Conservation (phyloP, 108 stramenopile species). For the Chaetoceros muelleri region DNA sequence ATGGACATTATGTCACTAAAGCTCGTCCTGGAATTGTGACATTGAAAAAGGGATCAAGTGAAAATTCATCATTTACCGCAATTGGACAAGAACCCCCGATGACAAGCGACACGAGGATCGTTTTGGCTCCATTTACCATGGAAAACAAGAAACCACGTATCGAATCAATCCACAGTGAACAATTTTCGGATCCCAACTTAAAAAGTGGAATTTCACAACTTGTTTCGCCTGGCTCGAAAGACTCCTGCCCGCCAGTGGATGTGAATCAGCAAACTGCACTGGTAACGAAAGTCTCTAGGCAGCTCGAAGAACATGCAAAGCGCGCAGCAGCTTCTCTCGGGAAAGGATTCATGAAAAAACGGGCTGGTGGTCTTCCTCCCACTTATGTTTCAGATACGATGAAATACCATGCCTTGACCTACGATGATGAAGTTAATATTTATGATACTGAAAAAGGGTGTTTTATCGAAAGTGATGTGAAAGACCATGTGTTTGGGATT, state of each 20-base stretch:
- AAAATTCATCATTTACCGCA: no score
- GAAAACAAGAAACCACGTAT: neutral
- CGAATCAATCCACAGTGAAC: neutral
- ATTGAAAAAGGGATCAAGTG: neutral
- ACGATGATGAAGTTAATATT: slow-evolving; percentile 9
- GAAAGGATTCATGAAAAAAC: neutral
- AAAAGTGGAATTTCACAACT: neutral
- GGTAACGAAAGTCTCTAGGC: neutral
- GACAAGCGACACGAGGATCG: neutral
- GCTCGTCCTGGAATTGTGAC: no score
- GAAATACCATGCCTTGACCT: slow-evolving; percentile 4
- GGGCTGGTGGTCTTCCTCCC: neutral
- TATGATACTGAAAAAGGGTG: neutral
- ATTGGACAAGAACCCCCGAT: no score
- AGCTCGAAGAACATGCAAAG: slow-evolving; percentile 1
- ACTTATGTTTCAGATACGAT: neutral
- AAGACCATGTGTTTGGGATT: neutral
- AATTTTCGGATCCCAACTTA: neutral
- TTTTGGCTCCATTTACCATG: neutral
- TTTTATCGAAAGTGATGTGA: neutral
- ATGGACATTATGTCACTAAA: neutral
- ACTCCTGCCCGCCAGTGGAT: neutral
- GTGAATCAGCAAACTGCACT: neutral
- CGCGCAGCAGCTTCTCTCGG: neutral
- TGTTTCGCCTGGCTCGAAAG: neutral